Evolutionary conservation across 352 stramenopile species (phyloP).

Genomic region (Globisporangium nodosum): DNA sequence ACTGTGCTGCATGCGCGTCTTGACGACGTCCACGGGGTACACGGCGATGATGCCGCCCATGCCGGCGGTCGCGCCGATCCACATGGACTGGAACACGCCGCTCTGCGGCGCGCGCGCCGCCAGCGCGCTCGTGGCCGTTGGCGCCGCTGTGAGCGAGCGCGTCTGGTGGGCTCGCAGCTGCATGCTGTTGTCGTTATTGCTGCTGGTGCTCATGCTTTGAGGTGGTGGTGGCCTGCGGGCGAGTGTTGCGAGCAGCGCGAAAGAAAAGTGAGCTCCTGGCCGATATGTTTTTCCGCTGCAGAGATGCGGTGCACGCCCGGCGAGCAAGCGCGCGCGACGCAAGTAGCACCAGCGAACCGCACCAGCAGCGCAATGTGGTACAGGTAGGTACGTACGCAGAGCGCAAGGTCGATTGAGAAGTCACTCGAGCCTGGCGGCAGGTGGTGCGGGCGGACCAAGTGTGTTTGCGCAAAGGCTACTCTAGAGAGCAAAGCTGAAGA

Average conservation of each 20-base stretch:
- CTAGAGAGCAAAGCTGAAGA: not conserved
- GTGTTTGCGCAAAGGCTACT: not conserved
- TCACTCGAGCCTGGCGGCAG: too few relatives aligned
- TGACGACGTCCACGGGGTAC: conserved; percentile 81
- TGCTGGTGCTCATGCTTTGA: not conserved
- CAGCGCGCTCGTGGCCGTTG: conserved; percentile 4
- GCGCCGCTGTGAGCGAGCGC: conserved; percentile 6
- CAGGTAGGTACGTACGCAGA: not conserved
- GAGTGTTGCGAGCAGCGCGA: not conserved
- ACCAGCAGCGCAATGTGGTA: not conserved
- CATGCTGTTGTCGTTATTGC: not conserved
- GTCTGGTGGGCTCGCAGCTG: conserved; percentile 7
- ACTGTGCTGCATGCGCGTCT: conserved; percentile 82
- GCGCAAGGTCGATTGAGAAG: too few relatives aligned
- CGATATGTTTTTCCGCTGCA: too few relatives aligned
- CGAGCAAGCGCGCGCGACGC: too few relatives aligned
- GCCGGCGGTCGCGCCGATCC: conserved; percentile 70
- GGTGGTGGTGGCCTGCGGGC: not conserved
- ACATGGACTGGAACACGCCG: conserved; percentile 66
- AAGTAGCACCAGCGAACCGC: not conserved
- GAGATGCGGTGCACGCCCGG: too few relatives aligned
- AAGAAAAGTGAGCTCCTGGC: not conserved
- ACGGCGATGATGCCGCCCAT: conserved; percentile 80
- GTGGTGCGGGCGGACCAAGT: not conserved
- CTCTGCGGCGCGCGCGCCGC: conserved; percentile 28